phyloP scores from a whole-genome alignment of 2,329 filamentous ascomycete species.

The Aspergillus sp. region DNA sequence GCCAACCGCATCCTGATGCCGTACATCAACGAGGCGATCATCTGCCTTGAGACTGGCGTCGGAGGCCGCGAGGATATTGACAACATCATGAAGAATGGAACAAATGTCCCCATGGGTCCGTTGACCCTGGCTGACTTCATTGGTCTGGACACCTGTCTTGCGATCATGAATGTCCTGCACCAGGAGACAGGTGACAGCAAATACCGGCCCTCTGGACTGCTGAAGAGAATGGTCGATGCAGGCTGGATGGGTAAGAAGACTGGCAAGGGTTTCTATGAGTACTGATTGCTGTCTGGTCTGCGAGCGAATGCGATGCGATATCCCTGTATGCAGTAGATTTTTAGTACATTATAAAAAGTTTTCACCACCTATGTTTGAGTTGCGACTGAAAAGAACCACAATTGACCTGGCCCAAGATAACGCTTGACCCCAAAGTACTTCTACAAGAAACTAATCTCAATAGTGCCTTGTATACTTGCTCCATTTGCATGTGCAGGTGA shows the following conservation, averaged over 20 bases:
- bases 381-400: no score
- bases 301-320: background rate
- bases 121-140: conserved; percentile 95
- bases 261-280: conserved; percentile 93
- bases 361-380: background rate
- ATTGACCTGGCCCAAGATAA: no score
- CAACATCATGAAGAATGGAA: conserved; percentile 98
- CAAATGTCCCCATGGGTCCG: conserved; percentile 97
- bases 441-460: no score
- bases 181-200: conserved; percentile 92
- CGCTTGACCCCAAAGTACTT: no score
- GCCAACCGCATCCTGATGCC: conserved; percentile 98
- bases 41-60: conserved; percentile 90
- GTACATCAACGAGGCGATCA: conserved; percentile 97
- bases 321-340: conserved; percentile 5
- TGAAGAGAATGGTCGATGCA: conserved; percentile 95
- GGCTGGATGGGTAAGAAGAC: conserved; percentile 98
- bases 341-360: conserved; percentile 6
- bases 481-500: conserved; percentile 16
- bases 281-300: conserved; percentile 46
- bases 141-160: conserved; percentile 89
- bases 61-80: conserved; percentile 90
- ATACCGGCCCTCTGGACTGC: conserved; percentile 82
- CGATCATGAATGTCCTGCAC: conserved; percentile 95
- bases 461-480: no score